Percentiles rank a stretch among this genome's conserved stretches.
Evolutionary conservation across 2,329 filamentous ascomycete species (phyloP).

Genomic region (Arthrobotrys musiformis): DNA sequence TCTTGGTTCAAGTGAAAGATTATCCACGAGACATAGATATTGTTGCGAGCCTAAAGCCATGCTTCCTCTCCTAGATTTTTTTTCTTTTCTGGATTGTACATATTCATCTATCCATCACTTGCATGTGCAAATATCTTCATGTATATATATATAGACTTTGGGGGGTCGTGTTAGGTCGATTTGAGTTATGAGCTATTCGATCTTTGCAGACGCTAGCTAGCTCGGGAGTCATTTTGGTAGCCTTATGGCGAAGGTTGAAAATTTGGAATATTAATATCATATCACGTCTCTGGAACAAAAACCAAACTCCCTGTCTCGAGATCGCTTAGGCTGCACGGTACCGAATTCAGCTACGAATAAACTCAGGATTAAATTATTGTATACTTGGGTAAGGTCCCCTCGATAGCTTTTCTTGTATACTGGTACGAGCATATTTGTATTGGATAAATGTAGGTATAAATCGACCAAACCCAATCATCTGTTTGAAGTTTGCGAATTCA

Average conservation of each 20-base stretch:
- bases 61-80: not conserved
- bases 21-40: not conserved
- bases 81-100: not conserved
- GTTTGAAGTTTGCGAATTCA: no score
- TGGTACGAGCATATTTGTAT: no score
- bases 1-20: constrained; percentile 35
- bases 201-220: no score
- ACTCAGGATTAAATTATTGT: no score
- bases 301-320: no score
- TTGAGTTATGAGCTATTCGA: no score
- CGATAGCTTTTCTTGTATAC: no score
- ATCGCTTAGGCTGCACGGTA: no score
- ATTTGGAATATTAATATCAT: not conserved
- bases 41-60: not conserved
- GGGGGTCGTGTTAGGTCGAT: not conserved
- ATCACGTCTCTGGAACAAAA: not conserved
- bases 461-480: no score
- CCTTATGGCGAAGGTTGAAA: not conserved
- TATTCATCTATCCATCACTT: not conserved
- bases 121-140: not conserved
- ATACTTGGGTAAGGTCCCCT: no score
- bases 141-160: not conserved
- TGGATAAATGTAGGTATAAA: no score
- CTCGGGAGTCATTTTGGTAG: not conserved
- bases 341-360: no score